phyloP scores from a whole-genome alignment of 1,284 basidiomycete species.

The Rhodotorula sp. region DNA sequence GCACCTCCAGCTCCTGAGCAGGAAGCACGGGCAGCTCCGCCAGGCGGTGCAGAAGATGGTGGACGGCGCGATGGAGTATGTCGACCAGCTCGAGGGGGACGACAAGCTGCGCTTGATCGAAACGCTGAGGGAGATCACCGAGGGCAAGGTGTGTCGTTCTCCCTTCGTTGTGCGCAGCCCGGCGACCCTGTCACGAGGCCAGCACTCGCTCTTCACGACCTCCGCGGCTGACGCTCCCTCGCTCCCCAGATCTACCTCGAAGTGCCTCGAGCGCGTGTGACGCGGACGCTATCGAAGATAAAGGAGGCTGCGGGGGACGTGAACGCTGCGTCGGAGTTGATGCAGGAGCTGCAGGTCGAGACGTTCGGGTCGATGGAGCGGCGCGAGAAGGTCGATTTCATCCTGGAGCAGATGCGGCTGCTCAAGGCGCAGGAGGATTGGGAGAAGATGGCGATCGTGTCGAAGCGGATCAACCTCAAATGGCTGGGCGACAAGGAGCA shows the following conservation, averaged over 20 bases:
- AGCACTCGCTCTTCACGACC: background rate
- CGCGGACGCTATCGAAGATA: slow-evolving; percentile 76
- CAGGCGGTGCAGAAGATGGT: slow-evolving; percentile 87
- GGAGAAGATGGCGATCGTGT: slow-evolving; percentile 84
- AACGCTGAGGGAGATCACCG: slow-evolving; percentile 86
- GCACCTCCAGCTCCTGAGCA: slow-evolving; percentile 73
- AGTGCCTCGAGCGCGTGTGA: slow-evolving; percentile 91
- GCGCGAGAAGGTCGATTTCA: slow-evolving; percentile 96
- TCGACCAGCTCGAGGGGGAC: slow-evolving; percentile 71
- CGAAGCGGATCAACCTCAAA: slow-evolving; percentile 89
- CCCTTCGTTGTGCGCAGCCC: too few relatives aligned
- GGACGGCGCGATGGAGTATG: slow-evolving; percentile 76
- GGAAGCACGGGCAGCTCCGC: slow-evolving; percentile 98
- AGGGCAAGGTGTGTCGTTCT: slow-evolving; percentile 76
- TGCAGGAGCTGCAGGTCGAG: slow-evolving; percentile 95
- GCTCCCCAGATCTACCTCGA: slow-evolving; percentile 87
- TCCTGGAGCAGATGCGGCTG: slow-evolving; percentile 97
- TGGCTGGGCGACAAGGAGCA: slow-evolving; percentile 88
- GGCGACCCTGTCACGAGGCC: too few relatives aligned
- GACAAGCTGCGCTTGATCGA: slow-evolving; percentile 85
- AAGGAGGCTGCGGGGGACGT: slow-evolving; percentile 72
- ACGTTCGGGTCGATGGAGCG: slow-evolving; percentile 99
- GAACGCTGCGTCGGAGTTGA: slow-evolving; percentile 76
- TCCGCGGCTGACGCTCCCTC: background rate
- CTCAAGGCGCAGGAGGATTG: slow-evolving; percentile 75